These are phyloP conservation scores for Fusarium sp. DNA, from an alignment of 2,329 filamentous ascomycete species.

Conservation along the genomic window DNA sequence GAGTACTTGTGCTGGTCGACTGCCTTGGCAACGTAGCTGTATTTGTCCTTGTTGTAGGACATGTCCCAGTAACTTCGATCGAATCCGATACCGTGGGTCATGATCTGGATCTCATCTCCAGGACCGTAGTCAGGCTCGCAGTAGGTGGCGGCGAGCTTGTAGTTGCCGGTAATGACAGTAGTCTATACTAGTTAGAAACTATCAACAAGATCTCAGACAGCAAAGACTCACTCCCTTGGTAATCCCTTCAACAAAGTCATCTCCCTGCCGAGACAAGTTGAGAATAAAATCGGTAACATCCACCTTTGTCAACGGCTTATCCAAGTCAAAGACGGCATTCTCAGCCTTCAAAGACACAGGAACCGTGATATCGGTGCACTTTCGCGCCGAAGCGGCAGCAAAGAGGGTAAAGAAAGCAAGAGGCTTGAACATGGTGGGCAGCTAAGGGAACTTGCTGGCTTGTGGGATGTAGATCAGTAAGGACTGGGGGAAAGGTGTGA, in stretches of 20 bases:
- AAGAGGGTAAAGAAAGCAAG: slow-evolving; percentile 42
- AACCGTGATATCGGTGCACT: slow-evolving; percentile 65
- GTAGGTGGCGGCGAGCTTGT: slow-evolving; percentile 71
- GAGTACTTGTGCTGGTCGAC: slow-evolving; percentile 67
- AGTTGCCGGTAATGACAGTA: slow-evolving; percentile 62
- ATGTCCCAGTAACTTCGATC: slow-evolving; percentile 71
- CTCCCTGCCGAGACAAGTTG: slow-evolving; percentile 60
- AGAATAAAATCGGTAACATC: slow-evolving; percentile 69
- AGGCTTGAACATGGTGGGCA: slow-evolving; percentile 38
- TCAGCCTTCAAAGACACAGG: slow-evolving; percentile 66
- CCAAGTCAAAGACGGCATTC: slow-evolving; percentile 65
- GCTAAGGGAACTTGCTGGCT: background rate
- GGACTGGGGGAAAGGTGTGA: slow-evolving; percentile 7
- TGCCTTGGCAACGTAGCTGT: slow-evolving; percentile 71
- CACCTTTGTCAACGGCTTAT: slow-evolving; percentile 63
- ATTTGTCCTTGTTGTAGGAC: slow-evolving; percentile 68
- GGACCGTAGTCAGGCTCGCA: slow-evolving; percentile 66
- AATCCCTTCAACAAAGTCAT: slow-evolving; percentile 60
- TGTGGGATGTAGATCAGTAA: background rate
- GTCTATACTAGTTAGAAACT: slow-evolving; percentile 52
- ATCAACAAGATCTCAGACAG: background rate
- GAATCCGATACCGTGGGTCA: slow-evolving; percentile 58
- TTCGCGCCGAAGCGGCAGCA: slow-evolving; percentile 49
- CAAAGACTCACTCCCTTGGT: slow-evolving; percentile 56
- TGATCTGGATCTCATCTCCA: slow-evolving; percentile 53